phyloP scores from a whole-genome alignment of 768 basidiomycete species.

The Boletus pseudo-olivaceus region DNA sequence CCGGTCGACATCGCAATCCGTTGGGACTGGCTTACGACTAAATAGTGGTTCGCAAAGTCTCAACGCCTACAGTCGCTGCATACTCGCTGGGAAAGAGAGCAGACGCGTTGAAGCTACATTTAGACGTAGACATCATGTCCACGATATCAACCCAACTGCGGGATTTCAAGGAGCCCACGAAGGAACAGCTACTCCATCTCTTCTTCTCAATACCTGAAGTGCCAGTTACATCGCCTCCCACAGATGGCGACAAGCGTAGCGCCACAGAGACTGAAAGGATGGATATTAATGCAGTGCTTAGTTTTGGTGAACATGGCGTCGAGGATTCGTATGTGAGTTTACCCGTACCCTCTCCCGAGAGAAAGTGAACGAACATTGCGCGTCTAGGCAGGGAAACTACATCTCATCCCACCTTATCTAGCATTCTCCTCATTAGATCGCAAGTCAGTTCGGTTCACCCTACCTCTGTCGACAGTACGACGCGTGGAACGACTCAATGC shows the following conservation, averaged over 20 bases:
- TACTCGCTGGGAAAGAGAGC: neutral
- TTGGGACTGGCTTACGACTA: conserved; percentile 1
- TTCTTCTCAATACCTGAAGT: conserved; percentile 80
- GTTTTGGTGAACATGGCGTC: conserved; percentile 69
- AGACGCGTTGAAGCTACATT: conserved; percentile 1
- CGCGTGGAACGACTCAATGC: conserved; percentile 93
- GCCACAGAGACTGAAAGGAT: conserved; percentile 56
- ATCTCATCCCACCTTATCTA: conserved; percentile 86
- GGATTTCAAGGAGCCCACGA: conserved; percentile 89
- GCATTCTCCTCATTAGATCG: conserved; percentile 88
- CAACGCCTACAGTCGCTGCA: neutral
- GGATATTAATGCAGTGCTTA: conserved; percentile 88
- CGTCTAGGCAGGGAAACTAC: conserved; percentile 80
- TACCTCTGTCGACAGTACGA: conserved; percentile 89
- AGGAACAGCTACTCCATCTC: conserved; percentile 77
- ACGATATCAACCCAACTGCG: conserved; percentile 86
- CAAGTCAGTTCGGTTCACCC: conserved; percentile 86
- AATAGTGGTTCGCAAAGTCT: neutral
- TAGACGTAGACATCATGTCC: conserved; percentile 46
- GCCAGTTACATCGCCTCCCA: conserved; percentile 14
- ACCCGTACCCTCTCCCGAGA: neutral
- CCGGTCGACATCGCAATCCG: conserved; percentile 2
- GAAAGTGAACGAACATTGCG: neutral
- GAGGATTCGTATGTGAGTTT: conserved; percentile 90
- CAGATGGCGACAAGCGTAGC: conserved; percentile 24